These are phyloP conservation scores for Globisporangium parvum DNA, from an alignment of 352 stramenopile species.

Conservation along the genomic window DNA sequence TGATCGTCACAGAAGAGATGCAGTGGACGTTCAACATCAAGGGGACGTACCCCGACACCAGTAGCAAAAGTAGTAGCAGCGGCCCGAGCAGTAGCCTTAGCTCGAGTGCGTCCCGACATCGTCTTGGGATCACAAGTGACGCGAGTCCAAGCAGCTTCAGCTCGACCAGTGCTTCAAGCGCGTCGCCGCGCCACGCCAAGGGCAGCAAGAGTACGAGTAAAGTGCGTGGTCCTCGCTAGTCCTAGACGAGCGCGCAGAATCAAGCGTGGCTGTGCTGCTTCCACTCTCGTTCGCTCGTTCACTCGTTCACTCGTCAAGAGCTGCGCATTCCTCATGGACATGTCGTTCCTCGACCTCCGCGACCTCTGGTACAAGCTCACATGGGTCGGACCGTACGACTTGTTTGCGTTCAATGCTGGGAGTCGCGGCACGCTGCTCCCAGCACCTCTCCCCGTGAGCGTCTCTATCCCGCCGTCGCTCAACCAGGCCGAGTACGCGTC, in stretches of 20 bases:
- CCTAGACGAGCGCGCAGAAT: too few relatives aligned
- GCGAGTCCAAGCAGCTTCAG: neutral
- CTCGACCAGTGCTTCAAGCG: too few relatives aligned
- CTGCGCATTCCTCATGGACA: constrained; percentile 9
- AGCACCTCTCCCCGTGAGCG: constrained; percentile 2
- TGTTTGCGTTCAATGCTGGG: constrained; percentile 16
- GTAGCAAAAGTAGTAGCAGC: constrained; percentile 31
- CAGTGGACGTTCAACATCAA: constrained; percentile 92
- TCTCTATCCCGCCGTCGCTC: constrained; percentile 1
- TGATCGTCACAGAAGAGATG: constrained; percentile 89
- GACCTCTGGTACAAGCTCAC: constrained; percentile 23
- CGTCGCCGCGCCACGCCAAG: too few relatives aligned
- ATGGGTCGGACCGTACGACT: constrained; percentile 20
- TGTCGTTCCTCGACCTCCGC: constrained; percentile 13
- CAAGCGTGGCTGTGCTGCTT: too few relatives aligned
- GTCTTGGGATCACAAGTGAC: constrained; percentile 24
- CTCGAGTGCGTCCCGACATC: constrained; percentile 35
- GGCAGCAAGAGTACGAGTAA: neutral
- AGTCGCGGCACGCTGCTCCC: constrained; percentile 12
- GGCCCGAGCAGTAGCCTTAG: constrained; percentile 33
- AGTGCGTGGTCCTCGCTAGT: neutral
- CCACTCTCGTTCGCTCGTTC: too few relatives aligned
- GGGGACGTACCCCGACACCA: constrained; percentile 72
- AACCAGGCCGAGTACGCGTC: constrained; percentile 2
- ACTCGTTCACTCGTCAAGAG: too few relatives aligned